Conservation (phyloP, 768 basidiomycete genomes). For the Chalciporus chontae region DNA sequence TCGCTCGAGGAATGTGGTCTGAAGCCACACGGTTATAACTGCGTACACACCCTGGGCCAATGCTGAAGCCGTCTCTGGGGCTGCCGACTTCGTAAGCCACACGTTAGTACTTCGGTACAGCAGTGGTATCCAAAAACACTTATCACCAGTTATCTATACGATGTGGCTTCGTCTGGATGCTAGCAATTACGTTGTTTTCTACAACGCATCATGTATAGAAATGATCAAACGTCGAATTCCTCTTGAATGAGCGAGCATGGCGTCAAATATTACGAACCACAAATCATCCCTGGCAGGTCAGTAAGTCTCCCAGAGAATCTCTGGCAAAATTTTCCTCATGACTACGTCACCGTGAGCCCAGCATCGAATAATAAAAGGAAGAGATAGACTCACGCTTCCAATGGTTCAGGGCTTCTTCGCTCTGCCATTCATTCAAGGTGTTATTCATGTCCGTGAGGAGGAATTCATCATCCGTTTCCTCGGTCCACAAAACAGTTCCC, state of each 20-base stretch:
- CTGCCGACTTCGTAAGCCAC: too few relatives aligned
- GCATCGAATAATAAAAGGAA: neutral
- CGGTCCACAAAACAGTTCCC: conserved; percentile 15
- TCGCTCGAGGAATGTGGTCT: too few relatives aligned
- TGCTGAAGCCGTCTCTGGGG: too few relatives aligned
- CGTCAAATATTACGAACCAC: neutral
- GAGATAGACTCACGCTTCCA: conserved; percentile 60
- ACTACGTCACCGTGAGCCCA: conserved; percentile 37
- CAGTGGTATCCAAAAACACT: too few relatives aligned
- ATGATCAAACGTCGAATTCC: neutral
- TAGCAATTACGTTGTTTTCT: neutral
- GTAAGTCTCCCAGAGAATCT: conserved; percentile 76
- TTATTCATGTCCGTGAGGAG: conserved; percentile 64
- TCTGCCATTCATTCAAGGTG: conserved; percentile 62
- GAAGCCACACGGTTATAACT: too few relatives aligned
- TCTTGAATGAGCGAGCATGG: neutral
- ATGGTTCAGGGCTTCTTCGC: conserved; percentile 59
- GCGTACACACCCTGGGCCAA: too few relatives aligned
- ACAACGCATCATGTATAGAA: neutral
- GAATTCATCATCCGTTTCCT: conserved; percentile 39
- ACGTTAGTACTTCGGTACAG: too few relatives aligned
- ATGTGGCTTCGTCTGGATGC: too few relatives aligned
- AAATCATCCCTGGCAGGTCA: conserved; percentile 29
- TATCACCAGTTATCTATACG: too few relatives aligned
- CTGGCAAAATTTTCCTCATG: conserved; percentile 75